Percentiles rank a stretch among this genome's conserved stretches.
Evolutionary conservation across 2,329 filamentous ascomycete species (phyloP).

Genomic region (Phoma sp.): DNA sequence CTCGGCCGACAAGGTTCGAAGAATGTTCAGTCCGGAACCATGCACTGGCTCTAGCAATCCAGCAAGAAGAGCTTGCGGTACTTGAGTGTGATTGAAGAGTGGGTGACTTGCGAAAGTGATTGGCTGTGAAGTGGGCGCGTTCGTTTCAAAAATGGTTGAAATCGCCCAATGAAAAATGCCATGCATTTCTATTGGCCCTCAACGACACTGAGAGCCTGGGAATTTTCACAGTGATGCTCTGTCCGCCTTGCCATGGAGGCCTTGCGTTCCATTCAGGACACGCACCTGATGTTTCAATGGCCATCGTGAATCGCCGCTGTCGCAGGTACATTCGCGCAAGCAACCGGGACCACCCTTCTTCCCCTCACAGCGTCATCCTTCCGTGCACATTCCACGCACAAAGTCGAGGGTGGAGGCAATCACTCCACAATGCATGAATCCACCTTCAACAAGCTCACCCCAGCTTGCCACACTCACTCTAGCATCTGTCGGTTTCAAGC

Average conservation of each 20-base stretch:
- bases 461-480: conserved; percentile 20
- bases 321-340: conserved; percentile 7
- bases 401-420: background rate
- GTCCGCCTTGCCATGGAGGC: background rate
- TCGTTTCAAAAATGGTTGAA: conserved; percentile 1
- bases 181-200: background rate
- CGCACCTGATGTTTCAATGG: conserved; percentile 16
- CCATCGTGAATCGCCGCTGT: conserved; percentile 2
- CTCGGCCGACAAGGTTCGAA: background rate
- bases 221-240: background rate
- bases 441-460: conserved; percentile 12
- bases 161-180: conserved; percentile 6
- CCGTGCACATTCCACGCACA: conserved; percentile 7
- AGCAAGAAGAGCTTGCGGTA: background rate
- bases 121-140: background rate
- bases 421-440: conserved; percentile 10
- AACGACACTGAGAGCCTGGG: background rate
- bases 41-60: conserved; percentile 10
- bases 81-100: conserved; percentile 4
- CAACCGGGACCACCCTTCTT: background rate
- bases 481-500: conserved; percentile 34
- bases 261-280: conserved; percentile 6
- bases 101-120: background rate
- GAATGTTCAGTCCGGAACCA: background rate
- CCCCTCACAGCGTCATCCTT: conserved; percentile 1